phyloP scores from a whole-genome alignment of 1,284 basidiomycete genomes.

The Tremellales sp. region DNA sequence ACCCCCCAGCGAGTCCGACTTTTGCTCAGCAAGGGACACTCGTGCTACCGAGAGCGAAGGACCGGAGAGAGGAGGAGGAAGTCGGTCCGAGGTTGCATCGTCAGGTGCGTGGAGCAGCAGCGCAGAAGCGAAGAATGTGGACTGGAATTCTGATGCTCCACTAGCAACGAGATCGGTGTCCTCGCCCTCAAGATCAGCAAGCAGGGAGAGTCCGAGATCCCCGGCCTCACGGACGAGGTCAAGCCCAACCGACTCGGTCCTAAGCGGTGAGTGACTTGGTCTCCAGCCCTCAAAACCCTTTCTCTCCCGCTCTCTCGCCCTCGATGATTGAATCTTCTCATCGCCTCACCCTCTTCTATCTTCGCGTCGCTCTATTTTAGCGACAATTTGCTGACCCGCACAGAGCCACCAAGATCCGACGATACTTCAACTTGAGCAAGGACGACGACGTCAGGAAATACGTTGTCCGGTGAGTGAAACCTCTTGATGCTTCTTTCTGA shows the following conservation, averaged over 20 bases:
- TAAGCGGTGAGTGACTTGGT: conserved; percentile 50
- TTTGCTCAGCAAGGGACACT: conserved; percentile 92
- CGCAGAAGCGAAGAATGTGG: neutral
- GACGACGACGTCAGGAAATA: conserved; percentile 98
- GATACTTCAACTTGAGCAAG: conserved; percentile 97
- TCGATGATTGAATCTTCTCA: too few species aligned
- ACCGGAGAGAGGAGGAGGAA: conserved; percentile 97
- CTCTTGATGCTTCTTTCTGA: conserved; percentile 38
- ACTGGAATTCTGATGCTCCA: conserved; percentile 69
- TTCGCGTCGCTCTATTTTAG: conserved; percentile 2
- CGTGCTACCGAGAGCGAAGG: conserved; percentile 92
- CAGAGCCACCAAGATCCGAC: conserved; percentile 83
- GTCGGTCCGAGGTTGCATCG: conserved; percentile 25
- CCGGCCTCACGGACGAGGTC: conserved; percentile 87
- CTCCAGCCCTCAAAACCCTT: too few species aligned
- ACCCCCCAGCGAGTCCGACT: conserved; percentile 90
- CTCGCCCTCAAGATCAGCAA: conserved; percentile 94
- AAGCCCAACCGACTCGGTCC: conserved; percentile 88
- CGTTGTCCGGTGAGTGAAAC: conserved; percentile 58
- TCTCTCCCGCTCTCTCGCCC: too few species aligned
- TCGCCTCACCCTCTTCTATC: neutral
- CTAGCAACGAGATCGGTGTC: conserved; percentile 93
- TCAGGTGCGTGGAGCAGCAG: neutral
- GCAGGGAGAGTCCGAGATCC: conserved; percentile 89
- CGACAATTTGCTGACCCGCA: conserved; percentile 49